These are phyloP conservation scores for Amaranthus hypochondriacus DNA, from an alignment of 148 eudicot genomes.

Conservation along the genomic window DNA sequence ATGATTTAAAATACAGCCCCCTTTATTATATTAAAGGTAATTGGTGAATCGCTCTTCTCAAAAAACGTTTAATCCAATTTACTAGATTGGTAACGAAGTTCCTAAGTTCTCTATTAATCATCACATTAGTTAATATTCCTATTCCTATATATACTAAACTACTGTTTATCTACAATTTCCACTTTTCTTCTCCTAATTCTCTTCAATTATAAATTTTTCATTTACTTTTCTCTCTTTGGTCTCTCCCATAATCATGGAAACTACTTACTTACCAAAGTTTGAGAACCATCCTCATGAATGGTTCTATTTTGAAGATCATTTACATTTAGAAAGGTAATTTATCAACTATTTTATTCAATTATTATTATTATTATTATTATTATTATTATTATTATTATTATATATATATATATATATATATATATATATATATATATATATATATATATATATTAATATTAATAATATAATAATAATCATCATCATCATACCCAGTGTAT, in stretches of 20 bases:
- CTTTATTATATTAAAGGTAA: neutral
- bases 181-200: neutral
- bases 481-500: no score
- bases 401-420: no score
- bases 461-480: no score
- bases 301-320: constrained; percentile 3
- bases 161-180: neutral
- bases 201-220: no score
- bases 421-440: no score
- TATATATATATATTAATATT: no score
- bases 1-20: constrained; percentile 22
- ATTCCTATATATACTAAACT: neutral
- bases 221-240: neutral
- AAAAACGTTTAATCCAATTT: constrained; percentile 9
- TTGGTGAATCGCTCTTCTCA: constrained; percentile 12
- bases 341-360: no score
- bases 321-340: no score
- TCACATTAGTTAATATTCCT: neutral
- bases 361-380: no score
- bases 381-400: no score
- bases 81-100: constrained; percentile 18
- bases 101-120: neutral
- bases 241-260: constrained; percentile 23
- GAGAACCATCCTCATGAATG: constrained; percentile 4
- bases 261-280: constrained; percentile 3